phyloP scores from a whole-genome alignment of 2,329 filamentous ascomycete species.

The Helotiales sp. region DNA sequence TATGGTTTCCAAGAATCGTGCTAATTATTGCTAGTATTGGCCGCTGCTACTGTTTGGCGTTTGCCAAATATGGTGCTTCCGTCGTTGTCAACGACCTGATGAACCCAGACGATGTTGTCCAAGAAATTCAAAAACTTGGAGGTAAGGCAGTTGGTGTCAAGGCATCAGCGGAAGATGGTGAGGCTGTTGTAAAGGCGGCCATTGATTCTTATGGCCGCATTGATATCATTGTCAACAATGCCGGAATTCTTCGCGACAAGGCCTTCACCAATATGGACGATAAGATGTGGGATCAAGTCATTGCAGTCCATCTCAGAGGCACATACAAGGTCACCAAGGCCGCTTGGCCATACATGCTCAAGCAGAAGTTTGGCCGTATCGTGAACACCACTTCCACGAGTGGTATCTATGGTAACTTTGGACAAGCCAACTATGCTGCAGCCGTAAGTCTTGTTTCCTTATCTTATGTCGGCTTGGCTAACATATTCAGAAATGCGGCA shows the following conservation, averaged over 20 bases:
- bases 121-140: constrained; percentile 88
- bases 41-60: constrained; percentile 85
- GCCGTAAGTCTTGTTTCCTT: constrained; percentile 62
- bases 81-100: constrained; percentile 96
- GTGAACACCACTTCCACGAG: constrained; percentile 97
- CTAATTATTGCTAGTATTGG: constrained; percentile 66
- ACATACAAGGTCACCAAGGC: constrained; percentile 98
- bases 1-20: neutral
- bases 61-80: constrained; percentile 81
- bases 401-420: constrained; percentile 99
- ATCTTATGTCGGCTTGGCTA: constrained; percentile 40
- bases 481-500: constrained; percentile 74
- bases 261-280: constrained; percentile 98
- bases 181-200: constrained; percentile 86
- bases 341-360: constrained; percentile 95
- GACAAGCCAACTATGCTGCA: constrained; percentile 95
- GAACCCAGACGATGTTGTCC: constrained; percentile 87
- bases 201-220: constrained; percentile 93
- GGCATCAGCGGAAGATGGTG: constrained; percentile 90
- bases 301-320: constrained; percentile 90
- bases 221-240: constrained; percentile 97
- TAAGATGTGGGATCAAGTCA: constrained; percentile 86
- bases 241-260: constrained; percentile 96
- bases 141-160: constrained; percentile 93
- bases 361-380: constrained; percentile 97